phyloP scores from a whole-genome alignment of 176 grass and related monocot genomes.

The Pontederia paniculata region DNA sequence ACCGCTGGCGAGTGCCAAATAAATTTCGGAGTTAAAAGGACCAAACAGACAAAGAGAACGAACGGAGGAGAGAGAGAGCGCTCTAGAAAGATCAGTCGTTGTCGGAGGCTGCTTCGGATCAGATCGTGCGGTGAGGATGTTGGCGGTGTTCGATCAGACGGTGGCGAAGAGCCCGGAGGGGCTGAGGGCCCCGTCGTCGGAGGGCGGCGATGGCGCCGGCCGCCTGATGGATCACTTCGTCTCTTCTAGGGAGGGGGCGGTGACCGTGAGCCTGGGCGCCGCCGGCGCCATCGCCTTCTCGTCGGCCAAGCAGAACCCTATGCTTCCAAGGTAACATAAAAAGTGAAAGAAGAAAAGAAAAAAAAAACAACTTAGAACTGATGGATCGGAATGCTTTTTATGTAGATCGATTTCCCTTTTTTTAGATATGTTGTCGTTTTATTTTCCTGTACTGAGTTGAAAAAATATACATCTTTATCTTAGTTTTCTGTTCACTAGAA shows the following conservation, averaged over 20 bases:
- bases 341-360: not conserved
- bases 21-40: not conserved
- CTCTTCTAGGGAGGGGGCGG: constrained; percentile 28
- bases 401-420: no score
- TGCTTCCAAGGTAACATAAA: constrained; percentile 43
- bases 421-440: no score
- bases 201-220: constrained; percentile 14
- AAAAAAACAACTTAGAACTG: no score
- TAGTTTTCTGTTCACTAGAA: no score
- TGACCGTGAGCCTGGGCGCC: constrained; percentile 61
- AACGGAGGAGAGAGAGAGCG: not conserved
- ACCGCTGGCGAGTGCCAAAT: no score
- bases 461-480: no score
- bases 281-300: constrained; percentile 60
- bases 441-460: no score
- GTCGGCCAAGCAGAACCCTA: constrained; percentile 41
- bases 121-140: constrained; percentile 28
- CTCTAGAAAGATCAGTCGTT: not conserved
- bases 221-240: constrained; percentile 30
- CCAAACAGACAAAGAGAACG: not conserved
- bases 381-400: no score
- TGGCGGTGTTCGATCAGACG: constrained; percentile 49
- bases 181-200: constrained; percentile 26
- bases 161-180: constrained; percentile 62
- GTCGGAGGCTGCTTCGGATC: not conserved